Percentiles rank a stretch among this genome's conserved stretches.
phyloP scores from a whole-genome alignment of 202 grass and related monocot genomes.

The Saccharum hybrid region DNA sequence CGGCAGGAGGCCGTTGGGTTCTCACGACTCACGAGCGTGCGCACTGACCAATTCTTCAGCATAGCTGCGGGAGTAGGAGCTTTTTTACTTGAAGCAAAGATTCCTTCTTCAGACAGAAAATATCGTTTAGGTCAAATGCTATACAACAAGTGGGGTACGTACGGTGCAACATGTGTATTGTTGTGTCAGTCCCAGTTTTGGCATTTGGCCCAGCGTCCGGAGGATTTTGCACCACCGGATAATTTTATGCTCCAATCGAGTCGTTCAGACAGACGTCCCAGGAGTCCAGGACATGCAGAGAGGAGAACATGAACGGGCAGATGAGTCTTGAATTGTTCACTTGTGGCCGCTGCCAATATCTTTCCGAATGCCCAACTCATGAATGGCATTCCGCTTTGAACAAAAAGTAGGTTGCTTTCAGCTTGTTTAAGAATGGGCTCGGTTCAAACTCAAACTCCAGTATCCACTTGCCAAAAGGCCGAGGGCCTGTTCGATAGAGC shows the following conservation, averaged over 20 bases:
- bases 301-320: background rate
- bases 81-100: background rate
- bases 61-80: too few species aligned
- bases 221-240: background rate
- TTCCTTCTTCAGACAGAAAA: background rate
- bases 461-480: too few species aligned
- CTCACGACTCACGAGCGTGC: conserved; percentile 18
- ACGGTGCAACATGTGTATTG: background rate
- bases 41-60: background rate
- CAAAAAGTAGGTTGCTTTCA: background rate
- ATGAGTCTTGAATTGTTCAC: background rate
- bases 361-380: background rate
- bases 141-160: background rate
- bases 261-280: background rate
- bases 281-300: background rate
- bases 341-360: background rate
- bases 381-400: background rate
- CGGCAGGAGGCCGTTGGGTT: conserved; percentile 32
- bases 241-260: background rate
- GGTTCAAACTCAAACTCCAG: background rate
- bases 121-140: conserved; percentile 21
- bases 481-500: too few species aligned
- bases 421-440: background rate
- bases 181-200: background rate
- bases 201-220: conserved; percentile 1